phyloP scores from a whole-genome alignment of 164 flowering plant genomes.

The Taxillus chinensis region DNA sequence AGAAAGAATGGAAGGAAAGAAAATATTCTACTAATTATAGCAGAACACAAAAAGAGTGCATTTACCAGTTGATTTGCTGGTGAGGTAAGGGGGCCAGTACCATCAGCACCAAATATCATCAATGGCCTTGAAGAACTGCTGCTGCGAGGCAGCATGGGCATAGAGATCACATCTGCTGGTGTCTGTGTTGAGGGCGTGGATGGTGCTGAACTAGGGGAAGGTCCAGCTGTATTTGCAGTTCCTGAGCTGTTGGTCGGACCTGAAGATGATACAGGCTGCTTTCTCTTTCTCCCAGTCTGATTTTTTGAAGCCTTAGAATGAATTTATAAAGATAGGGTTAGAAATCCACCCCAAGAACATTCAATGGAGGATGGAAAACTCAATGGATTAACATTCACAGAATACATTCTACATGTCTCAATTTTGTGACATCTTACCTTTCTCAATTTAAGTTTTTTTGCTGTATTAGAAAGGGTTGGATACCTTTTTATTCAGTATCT shows the following conservation, averaged over 20 bases:
- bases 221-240: conserved; percentile 94
- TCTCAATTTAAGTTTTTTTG: no score
- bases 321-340: conserved; percentile 16
- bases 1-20: conserved; percentile 16
- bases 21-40: conserved; percentile 4
- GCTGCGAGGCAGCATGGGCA: conserved; percentile 76
- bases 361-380: no score
- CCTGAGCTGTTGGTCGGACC: conserved; percentile 99
- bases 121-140: conserved; percentile 69
- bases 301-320: conserved; percentile 67
- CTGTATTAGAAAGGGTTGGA: no score
- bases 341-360: conserved; percentile 14
- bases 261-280: conserved; percentile 93
- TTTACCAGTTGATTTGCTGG: conserved; percentile 90
- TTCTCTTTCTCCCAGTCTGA: conserved; percentile 84
- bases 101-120: conserved; percentile 77
- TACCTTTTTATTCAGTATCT: no score
- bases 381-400: no score
- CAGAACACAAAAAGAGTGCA: conserved; percentile 1
- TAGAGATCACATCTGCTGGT: conserved; percentile 88
- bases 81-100: conserved; percentile 74
- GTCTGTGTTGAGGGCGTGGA: conserved; percentile 98
- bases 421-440: no score
- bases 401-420: no score
- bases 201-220: conserved; percentile 94